A percentile compares a stretch with the other conserved stretches of the same genome.
phyloP scores from a whole-genome alignment of 1,284 basidiomycete genomes.

The Pseudozyma pruni region DNA sequence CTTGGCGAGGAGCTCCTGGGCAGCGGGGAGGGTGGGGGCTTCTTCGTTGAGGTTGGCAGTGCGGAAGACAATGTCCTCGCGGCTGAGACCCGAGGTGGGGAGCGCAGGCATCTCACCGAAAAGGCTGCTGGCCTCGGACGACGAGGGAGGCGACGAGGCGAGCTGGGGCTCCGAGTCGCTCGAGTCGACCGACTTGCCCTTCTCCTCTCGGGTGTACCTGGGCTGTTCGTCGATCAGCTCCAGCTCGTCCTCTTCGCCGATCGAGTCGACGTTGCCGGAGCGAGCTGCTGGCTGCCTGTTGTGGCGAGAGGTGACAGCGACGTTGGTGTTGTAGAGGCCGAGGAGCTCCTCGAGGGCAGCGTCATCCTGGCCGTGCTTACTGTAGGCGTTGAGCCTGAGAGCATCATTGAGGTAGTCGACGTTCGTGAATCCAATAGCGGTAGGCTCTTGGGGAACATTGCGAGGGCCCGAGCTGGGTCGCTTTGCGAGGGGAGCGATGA shows the following conservation, averaged over 20 bases:
- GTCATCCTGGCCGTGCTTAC: slow-evolving; percentile 7
- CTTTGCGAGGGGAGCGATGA: slow-evolving; percentile 19
- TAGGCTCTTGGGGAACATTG: slow-evolving; percentile 1
- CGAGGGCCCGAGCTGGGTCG: slow-evolving; percentile 10
- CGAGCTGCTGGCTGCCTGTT: slow-evolving; percentile 4
- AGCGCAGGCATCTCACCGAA: slow-evolving; percentile 18
- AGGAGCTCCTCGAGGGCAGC: slow-evolving; percentile 31
- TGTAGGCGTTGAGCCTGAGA: slow-evolving; percentile 30
- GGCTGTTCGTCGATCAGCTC: slow-evolving; percentile 39
- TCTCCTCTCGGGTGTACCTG: slow-evolving; percentile 33
- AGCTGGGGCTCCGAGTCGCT: slow-evolving; percentile 16
- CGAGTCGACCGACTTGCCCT: slow-evolving; percentile 40
- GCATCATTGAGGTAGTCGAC: slow-evolving; percentile 37
- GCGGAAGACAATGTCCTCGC: slow-evolving; percentile 43
- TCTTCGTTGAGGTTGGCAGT: slow-evolving; percentile 14
- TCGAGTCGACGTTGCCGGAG: slow-evolving; percentile 26
- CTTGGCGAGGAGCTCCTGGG: slow-evolving; percentile 26
- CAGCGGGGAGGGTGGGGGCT: slow-evolving; percentile 17
- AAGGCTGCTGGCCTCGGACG: slow-evolving; percentile 22
- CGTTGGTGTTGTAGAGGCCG: slow-evolving; percentile 31
- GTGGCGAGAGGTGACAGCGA: slow-evolving; percentile 7
- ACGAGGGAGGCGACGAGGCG: slow-evolving; percentile 11
- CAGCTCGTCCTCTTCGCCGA: slow-evolving; percentile 36
- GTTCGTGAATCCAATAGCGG: slow-evolving; percentile 16
- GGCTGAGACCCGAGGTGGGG: slow-evolving; percentile 24